Base-by-base conservation (phyloP, 768 basidiomycete genomes). In the Cystobasidium onofrii region DNA sequence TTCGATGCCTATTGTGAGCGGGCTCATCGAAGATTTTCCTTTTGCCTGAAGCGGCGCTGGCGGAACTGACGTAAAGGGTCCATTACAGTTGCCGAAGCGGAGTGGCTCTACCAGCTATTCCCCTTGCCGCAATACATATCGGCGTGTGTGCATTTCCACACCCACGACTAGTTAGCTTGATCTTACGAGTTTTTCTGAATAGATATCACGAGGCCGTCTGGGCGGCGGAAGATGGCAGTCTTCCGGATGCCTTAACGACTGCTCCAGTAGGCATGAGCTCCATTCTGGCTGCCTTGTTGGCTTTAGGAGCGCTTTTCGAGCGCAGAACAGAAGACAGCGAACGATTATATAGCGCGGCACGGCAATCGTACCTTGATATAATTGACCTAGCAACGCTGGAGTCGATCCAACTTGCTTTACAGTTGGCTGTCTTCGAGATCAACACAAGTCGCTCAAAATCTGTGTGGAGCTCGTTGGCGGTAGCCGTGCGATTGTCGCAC, bases 1-100 rank as follows among this genome's bases (percentile, higher is more conserved):
- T 60, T 60, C 57, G 57, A 60, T 60, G 57, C 57, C 15, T 60
- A 60, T 34, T 60, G 57, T 60, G 20, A 60, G 57, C 46, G n/a
- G 18, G 9, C 46, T 50, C 20, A 12, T 9, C 46, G 20, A n/a
- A 50, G n/a, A n/a, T n/a, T n/a, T n/a, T n/a, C n/a, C n/a, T n/a
- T n/a, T n/a, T n/a, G n/a, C n/a, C n/a, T n/a, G n/a, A n/a, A n/a
- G n/a, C n/a, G n/a, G n/a, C n/a, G n/a, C n/a, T n/a, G n/a, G n/a
- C n/a, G n/a, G n/a, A n/a, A n/a, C n/a, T n/a, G n/a, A n/a, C n/a
- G n/a, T n/a, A n/a, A n/a, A n/a, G n/a, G n/a, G n/a, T n/a, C n/a
- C n/a, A n/a, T n/a, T n/a, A n/a, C n/a, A 60, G 57, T 60, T 60
- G 17, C 57, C 4, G 57, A 60, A 60, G 57, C 57, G 15, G 57